These are phyloP conservation scores for Pelargonium australe DNA, from an alignment of 441 rosid species.

Conservation along the genomic window DNA sequence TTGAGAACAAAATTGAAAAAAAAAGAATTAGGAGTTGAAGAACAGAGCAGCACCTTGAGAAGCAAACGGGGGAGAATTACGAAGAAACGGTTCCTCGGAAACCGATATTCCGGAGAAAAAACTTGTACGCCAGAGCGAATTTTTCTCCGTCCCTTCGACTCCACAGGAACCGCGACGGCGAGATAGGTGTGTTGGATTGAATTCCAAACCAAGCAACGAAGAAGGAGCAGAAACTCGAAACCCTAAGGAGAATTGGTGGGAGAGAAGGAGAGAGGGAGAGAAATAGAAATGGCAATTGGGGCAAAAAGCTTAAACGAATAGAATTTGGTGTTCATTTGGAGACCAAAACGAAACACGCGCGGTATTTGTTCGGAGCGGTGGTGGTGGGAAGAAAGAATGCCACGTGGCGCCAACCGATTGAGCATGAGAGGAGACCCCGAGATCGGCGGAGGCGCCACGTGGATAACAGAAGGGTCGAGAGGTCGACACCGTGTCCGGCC, in stretches of 20 bases:
- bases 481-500: background rate
- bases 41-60: background rate
- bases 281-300: background rate
- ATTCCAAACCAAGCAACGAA: background rate
- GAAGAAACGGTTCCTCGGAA: conserved; percentile 1
- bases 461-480: background rate
- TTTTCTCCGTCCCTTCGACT: conserved; percentile 6
- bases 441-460: background rate
- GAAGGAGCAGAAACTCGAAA: conserved; percentile 4
- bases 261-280: background rate
- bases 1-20: background rate
- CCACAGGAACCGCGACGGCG: conserved; percentile 5
- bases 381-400: background rate
- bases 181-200: too few relatives aligned
- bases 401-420: background rate
- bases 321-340: conserved; percentile 3
- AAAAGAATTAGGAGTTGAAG: background rate
- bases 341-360: conserved; percentile 4
- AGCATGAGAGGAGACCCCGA: background rate
- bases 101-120: background rate
- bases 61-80: background rate
- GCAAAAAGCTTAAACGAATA: background rate
- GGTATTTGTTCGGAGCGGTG: background rate
- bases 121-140: background rate
- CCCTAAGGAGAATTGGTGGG: background rate